A percentile compares a stretch with the other conserved stretches of the same genome.
These are phyloP conservation scores for Closterium sp. DNA, from an alignment of 139 green algal species.

Conservation along the genomic window DNA sequence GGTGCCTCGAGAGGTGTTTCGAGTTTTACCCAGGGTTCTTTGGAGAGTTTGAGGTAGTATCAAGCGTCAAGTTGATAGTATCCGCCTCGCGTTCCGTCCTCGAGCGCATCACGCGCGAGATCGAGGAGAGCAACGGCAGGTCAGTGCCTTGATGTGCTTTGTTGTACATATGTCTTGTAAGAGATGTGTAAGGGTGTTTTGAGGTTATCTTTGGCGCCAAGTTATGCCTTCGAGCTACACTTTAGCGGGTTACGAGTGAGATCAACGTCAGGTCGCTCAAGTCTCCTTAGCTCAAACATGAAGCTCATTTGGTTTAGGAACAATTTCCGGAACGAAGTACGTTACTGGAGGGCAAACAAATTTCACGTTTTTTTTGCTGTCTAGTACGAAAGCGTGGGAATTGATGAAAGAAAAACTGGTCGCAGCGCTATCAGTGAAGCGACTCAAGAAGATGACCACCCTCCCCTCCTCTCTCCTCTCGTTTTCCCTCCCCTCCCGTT, in stretches of 20 bases:
- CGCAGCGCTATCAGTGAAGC: neutral
- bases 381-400: neutral
- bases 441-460: neutral
- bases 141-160: neutral
- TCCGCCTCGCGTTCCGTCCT: no score
- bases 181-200: no score
- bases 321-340: neutral
- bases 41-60: no score
- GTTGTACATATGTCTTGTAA: no score
- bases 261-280: neutral
- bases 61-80: no score
- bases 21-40: no score
- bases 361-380: no score
- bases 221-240: no score
- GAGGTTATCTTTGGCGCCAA: no score
- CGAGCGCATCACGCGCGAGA: constrained; percentile 61
- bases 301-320: neutral
- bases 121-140: neutral
- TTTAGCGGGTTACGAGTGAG: no score
- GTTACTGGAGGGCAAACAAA: no score
- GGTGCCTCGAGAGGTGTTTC: neutral
- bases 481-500: neutral
- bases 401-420: no score
- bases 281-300: neutral
- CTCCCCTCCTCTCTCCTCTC: neutral